A percentile compares a stretch with the other conserved stretches of the same genome.
Evolutionary conservation across 768 basidiomycete species (phyloP).

Genomic region (Botryobasidium botryosum): DNA sequence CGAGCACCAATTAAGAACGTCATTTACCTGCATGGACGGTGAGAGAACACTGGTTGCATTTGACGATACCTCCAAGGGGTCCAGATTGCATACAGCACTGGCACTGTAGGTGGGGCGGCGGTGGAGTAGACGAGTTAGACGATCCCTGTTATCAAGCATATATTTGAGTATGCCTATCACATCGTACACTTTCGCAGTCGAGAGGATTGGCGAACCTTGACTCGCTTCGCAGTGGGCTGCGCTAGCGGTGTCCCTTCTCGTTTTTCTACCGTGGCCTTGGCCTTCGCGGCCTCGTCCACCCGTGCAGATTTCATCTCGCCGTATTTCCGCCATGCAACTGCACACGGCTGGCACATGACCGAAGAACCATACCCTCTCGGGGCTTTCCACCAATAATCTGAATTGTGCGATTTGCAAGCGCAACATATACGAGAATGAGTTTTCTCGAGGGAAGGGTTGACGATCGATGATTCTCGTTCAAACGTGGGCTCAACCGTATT

Average conservation of each 20-base stretch:
- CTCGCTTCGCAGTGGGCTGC: constrained; percentile 40
- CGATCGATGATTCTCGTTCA: no score
- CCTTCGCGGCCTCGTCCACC: constrained; percentile 24
- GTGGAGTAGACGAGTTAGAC: constrained; percentile 15
- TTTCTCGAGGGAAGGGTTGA: constrained; percentile 22
- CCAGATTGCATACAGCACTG: constrained; percentile 59
- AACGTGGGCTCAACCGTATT: no score
- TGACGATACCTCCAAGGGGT: constrained; percentile 57
- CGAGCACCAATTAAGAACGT: not conserved
- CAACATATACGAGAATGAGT: constrained; percentile 24
- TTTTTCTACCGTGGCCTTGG: constrained; percentile 26
- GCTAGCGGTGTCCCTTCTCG: constrained; percentile 43
- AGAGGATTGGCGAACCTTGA: constrained; percentile 29
- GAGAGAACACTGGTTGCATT: constrained; percentile 67
- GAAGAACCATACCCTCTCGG: constrained; percentile 52
- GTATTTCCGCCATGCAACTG: constrained; percentile 83
- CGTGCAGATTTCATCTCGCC: constrained; percentile 48
- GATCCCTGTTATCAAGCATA: not conserved
- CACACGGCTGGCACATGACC: constrained; percentile 77
- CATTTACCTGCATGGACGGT: constrained; percentile 60
- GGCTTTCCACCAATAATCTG: constrained; percentile 77
- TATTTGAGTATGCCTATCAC: not conserved
- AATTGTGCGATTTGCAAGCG: constrained; percentile 70
- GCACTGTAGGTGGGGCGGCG: constrained; percentile 32
- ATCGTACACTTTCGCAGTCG: not conserved